Base-by-base conservation (phyloP, 2,329 filamentous ascomycete genomes). In the Colletotrichum tamarilloi region DNA sequence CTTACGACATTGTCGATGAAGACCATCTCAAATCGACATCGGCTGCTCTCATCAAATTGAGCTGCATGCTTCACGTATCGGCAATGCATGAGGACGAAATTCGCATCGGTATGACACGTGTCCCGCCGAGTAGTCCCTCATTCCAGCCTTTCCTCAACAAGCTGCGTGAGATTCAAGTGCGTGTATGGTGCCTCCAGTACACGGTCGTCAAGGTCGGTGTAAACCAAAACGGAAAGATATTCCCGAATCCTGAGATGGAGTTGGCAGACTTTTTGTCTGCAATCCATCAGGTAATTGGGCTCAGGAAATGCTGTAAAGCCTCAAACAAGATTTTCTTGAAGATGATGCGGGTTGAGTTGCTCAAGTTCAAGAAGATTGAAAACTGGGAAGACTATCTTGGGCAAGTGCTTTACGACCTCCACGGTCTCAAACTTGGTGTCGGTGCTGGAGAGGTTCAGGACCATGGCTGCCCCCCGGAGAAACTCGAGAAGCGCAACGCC, bases 261-360 rank as follows among this genome's bases (percentile, higher is more conserved):
- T 85, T 94, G 53, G 92, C 96, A 28, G 92, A 95, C 73, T 95
- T 93, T 77, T 85, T 99, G 52, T 92, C 94, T 7, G 91, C 93
- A 12, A 89, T 98, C 6, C 97, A 99, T 79, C 92, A 95, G 79
- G 93, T 94, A 5, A 85, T 98, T 46, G 97, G 97, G 2, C 86
- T 95, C 64, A 93, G 97, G 73, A 93, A 93, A 75, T 94, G 93
- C 81, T 98, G 95, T 87, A 96, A 94, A 78, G 88, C 90, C 3
- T 94, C 94, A 0, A 94, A 95, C 80, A 96, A 97, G 79, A 90
- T 94, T 22, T 97, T 99, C 82, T 87, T 98, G 30, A 95, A 95
- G 79, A 90, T 98, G 81, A 93, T 97, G 85, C 96, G 95, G 69
- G 89, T 94, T 6, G 97, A 99, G 79, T 87, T 98, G 58, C 87